Percentiles rank a stretch among this genome's conserved stretches.
Evolutionary conservation across 208 protist genomes (phyloP).

Genomic region (Naegleria lovaniensis): DNA sequence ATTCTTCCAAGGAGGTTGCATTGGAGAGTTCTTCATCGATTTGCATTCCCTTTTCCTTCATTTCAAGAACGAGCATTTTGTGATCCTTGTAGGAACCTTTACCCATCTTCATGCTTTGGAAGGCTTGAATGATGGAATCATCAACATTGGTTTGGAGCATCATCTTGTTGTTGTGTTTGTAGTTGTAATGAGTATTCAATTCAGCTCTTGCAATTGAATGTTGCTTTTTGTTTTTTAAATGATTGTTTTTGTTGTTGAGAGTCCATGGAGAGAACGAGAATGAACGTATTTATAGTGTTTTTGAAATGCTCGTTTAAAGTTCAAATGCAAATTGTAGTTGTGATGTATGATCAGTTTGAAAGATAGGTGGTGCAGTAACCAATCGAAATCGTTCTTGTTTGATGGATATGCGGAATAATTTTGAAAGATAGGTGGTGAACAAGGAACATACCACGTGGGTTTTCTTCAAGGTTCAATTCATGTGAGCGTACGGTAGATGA

Average conservation of each 20-base stretch:
- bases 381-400: neutral
- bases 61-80: neutral
- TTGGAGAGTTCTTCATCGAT: neutral
- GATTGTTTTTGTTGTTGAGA: too few relatives aligned
- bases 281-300: neutral
- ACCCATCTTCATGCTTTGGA: neutral
- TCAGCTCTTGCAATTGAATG: too few relatives aligned
- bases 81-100: neutral
- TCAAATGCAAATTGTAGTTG: too few relatives aligned
- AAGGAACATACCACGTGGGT: too few relatives aligned
- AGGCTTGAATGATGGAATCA: neutral
- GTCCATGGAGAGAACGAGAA: too few relatives aligned
- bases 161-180: neutral
- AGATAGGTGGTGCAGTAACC: neutral
- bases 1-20: neutral
- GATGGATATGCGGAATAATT: neutral
- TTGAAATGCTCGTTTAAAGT: neutral
- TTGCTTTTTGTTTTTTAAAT: too few relatives aligned
- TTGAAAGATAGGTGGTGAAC: too few relatives aligned
- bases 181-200: too few relatives aligned
- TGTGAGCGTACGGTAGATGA: too few relatives aligned
- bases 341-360: neutral
- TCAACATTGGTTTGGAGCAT: neutral
- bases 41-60: neutral
- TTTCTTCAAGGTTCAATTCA: too few relatives aligned